Evolutionary conservation across 257 asterid genomes (phyloP), one percentile per base, ranked within the genome.

Genomic region (Solanum boliviense): DNA sequence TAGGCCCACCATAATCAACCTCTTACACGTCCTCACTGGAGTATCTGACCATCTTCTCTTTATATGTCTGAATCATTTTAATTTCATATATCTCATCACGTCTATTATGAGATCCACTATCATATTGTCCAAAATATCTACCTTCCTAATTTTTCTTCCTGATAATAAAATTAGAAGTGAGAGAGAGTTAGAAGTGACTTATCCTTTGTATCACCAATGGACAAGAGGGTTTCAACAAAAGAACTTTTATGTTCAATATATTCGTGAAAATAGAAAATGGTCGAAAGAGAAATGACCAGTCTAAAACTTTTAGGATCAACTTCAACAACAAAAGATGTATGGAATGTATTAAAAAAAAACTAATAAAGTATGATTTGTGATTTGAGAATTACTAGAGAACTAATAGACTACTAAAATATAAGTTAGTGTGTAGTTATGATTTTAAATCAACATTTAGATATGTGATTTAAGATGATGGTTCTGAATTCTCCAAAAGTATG

Each of bases 41-140:
- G 0, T 4, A 58, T 58, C 0, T 58, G 2, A 58, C 5, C 13
- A 21, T 58, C 27, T 58, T 21, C 0, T 7, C 0, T 58, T 58
- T 27, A 58, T 0, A 58, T 58, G 5, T 58, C 68, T 21, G 0
- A 21, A 58, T 21, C 12, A 21, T 8, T 21, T 58, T 8, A 21
- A 7, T 21, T 7, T 58, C 67, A 21, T 27, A 7, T 58, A 12
- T 58, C 12, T 20, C 5, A 56, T 52, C 10, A 2, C 3, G 67
- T 7, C 25, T 7, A 56, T 7, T 7, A 1, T 20, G 65, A 0
- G 25, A 58, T 25, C 2, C 23, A 58, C 5, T 20, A 18, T 3
- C 67, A 58, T 3, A 11, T 58, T 16, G 23, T 52, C 23, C 62
- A 16, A 52, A 52, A 52, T 52, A 52, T 52, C 0, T 48, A 15